Base-by-base conservation (phyloP, 768 basidiomycete species). In the Boletus speciosus region DNA sequence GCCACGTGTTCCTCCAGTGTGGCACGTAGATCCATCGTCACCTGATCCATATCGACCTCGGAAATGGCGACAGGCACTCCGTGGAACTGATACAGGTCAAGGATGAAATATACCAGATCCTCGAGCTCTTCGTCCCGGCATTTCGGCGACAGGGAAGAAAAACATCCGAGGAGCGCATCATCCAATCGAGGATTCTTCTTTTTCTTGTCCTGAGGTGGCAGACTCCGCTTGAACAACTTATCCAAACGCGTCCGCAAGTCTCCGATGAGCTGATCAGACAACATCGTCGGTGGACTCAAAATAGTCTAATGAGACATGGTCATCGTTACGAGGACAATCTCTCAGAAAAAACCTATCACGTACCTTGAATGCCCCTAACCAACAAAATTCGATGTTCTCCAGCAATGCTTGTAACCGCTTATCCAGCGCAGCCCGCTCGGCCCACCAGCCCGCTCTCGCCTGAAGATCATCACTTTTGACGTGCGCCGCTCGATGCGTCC, bases 351-450 rank as follows among this genome's bases (percentile, higher is more conserved):
- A 53, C 9, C 31, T 32, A 51, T 21, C 4, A 62, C 77, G 34
- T 47, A 94, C 95, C 84, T 98, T 98, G 81, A 97, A 98, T 21
- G 88, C 93, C 1, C 97, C 96, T 3, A 99, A 77, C 97, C 97
- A 98, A 65, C 90, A 93, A 61, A 90, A 94, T 67, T 98, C 97
- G 41, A 99, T 85, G 58, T 86, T 92, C 58, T 83, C 82, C 34
- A 97, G 68, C 6, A 99, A 70, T 31, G 83, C 82, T 52, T 81
- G 76, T 63, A 99, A 67, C 23, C 93, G 80, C 44, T 74, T 76
- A 63, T 98, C 94, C n/a, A 98, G 77, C 21, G 78, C 80, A 23
- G 75, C 72, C 4, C 97, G 78, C 49, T 85, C 80, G 35, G 82
- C 84, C 97, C 97, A 99, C 97, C 97, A 98, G 2, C 75, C 79